Conservation (phyloP, 805 yeast species). For the Metschnikowia lochheadii region DNA sequence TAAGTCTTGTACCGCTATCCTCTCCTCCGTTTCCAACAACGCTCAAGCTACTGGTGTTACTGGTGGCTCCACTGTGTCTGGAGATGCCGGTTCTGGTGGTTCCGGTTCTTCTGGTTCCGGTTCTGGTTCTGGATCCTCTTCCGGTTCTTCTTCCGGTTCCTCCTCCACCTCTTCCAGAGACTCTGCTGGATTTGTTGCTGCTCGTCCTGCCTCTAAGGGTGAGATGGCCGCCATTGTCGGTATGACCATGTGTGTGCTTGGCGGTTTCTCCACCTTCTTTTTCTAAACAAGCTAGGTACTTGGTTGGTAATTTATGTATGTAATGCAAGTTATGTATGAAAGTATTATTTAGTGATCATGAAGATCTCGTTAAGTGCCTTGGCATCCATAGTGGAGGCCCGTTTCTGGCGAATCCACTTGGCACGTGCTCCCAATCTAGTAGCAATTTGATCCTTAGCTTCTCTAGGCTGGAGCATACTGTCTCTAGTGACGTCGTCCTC, state of each 20-base stretch:
- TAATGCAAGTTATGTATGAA: conserved; percentile 2
- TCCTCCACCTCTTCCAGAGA: conserved; percentile 20
- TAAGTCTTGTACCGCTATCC: conserved; percentile 27
- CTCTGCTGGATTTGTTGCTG: conserved; percentile 20
- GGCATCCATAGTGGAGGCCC: conserved; percentile 87
- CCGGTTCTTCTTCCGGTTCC: conserved; percentile 21
- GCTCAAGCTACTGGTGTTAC: conserved; percentile 14
- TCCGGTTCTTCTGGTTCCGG: conserved; percentile 19
- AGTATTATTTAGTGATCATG: conserved; percentile 61
- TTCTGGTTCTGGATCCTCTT: conserved; percentile 19
- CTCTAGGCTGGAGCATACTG: conserved; percentile 22
- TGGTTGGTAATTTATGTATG: not conserved
- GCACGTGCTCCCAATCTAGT: conserved; percentile 62
- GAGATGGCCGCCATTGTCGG: conserved; percentile 33
- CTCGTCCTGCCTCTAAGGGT: conserved; percentile 25
- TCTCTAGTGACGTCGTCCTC: conserved; percentile 30
- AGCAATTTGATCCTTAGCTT: conserved; percentile 21
- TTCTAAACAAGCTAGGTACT: conserved; percentile 10
- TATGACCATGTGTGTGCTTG: conserved; percentile 36
- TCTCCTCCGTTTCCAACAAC: conserved; percentile 17
- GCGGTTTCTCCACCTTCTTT: conserved; percentile 41
- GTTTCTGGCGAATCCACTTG: conserved; percentile 82
- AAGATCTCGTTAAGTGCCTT: conserved; percentile 89
- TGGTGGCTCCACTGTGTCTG: conserved; percentile 8
- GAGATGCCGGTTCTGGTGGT: conserved; percentile 21